Percentiles rank a stretch among this genome's conserved stretches.
Evolutionary conservation across 2,329 filamentous ascomycete genomes (phyloP).

Genomic region (Aspergillus sp.): DNA sequence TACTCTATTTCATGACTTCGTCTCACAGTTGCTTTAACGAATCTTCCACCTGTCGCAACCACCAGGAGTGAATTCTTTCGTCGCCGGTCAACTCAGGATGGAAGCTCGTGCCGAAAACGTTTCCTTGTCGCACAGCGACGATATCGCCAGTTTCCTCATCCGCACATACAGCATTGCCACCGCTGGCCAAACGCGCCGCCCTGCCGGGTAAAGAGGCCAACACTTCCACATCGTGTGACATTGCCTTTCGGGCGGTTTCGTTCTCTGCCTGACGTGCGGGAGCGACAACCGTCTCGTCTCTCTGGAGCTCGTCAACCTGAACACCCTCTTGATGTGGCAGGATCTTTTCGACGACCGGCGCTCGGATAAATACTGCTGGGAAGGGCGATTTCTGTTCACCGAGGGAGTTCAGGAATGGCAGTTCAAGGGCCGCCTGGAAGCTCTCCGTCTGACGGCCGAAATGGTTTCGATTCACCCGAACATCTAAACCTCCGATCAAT

Average conservation of each 20-base stretch:
- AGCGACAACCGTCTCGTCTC: slow-evolving; percentile 57
- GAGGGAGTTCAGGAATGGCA: slow-evolving; percentile 63
- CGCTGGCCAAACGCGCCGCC: slow-evolving; percentile 50
- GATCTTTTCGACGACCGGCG: slow-evolving; percentile 86
- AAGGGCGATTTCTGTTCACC: slow-evolving; percentile 53
- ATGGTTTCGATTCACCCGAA: slow-evolving; percentile 89
- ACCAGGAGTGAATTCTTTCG: slow-evolving; percentile 88
- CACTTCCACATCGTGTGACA: slow-evolving; percentile 56
- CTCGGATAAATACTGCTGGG: slow-evolving; percentile 86
- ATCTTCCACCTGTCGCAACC: slow-evolving; percentile 70
- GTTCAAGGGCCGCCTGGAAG: slow-evolving; percentile 72
- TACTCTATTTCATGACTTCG: slow-evolving; percentile 18
- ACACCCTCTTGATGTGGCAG: slow-evolving; percentile 54
- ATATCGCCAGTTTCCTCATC: slow-evolving; percentile 64
- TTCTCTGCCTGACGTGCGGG: slow-evolving; percentile 53
- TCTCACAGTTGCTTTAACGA: slow-evolving; percentile 32
- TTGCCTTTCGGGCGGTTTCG: slow-evolving; percentile 44
- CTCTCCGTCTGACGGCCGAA: slow-evolving; percentile 93
- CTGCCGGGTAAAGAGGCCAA: slow-evolving; percentile 57
- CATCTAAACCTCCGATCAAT: slow-evolving; percentile 85
- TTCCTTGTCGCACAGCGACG: slow-evolving; percentile 84
- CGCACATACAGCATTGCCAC: slow-evolving; percentile 38
- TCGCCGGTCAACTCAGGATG: slow-evolving; percentile 92
- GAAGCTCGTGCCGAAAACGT: slow-evolving; percentile 92
- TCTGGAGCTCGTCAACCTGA: slow-evolving; percentile 50